phyloP scores from a whole-genome alignment of 805 yeast genomes.

The Zygosaccharomyces bailii region DNA sequence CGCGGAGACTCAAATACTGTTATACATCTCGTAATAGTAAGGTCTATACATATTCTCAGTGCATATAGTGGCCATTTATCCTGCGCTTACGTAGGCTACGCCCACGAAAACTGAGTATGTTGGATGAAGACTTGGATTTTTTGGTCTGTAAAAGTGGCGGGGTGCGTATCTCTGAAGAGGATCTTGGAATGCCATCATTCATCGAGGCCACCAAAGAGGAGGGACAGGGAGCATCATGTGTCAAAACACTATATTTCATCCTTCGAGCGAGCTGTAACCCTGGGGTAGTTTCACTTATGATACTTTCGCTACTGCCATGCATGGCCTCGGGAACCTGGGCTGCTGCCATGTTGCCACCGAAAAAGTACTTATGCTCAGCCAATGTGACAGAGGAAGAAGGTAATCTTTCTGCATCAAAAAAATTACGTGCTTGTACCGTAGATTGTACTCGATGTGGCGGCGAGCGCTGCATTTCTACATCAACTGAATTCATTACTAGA shows the following conservation, averaged over 20 bases:
- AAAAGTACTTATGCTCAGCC: constrained; percentile 4
- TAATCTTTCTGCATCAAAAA: background rate
- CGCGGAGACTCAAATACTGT: background rate
- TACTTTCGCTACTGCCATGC: constrained; percentile 4
- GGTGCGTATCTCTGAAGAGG: constrained; percentile 1
- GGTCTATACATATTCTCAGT: background rate
- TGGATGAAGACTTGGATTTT: background rate
- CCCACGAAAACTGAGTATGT: background rate
- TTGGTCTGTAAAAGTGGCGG: constrained; percentile 1
- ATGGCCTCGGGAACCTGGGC: background rate
- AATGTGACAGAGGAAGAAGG: constrained; percentile 2
- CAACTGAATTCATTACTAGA: constrained; percentile 3
- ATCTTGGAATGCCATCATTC: background rate
- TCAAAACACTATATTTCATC: background rate
- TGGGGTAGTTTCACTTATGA: constrained; percentile 4
- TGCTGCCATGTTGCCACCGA: background rate
- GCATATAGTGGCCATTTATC: background rate
- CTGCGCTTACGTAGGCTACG: background rate
- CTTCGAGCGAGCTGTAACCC: constrained; percentile 2
- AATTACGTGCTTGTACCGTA: constrained; percentile 4
- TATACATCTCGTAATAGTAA: background rate
- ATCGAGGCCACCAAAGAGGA: background rate
- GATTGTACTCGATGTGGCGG: constrained; percentile 2
- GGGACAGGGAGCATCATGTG: background rate
- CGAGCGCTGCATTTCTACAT: background rate